Percentiles rank a stretch among this genome's conserved stretches.
phyloP scores from a whole-genome alignment of 2,329 filamentous ascomycete species.

The Beauveria sp. region DNA sequence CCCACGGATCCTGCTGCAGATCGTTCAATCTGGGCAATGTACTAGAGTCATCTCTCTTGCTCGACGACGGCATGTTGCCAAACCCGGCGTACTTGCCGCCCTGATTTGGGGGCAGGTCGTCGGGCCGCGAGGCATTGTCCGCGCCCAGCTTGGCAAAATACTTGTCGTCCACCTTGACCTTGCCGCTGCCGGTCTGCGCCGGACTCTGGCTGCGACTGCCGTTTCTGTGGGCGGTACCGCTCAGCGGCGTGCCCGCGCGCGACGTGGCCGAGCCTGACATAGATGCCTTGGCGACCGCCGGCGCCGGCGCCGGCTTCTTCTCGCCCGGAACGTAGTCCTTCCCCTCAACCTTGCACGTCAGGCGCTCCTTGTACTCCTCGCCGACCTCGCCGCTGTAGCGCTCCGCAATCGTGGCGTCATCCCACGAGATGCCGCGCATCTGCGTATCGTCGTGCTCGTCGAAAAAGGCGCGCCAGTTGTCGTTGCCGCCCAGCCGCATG shows the following conservation, averaged over 20 bases:
- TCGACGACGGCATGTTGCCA: constrained; percentile 62
- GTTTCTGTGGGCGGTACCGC: constrained; percentile 34
- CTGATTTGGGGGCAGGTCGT: constrained; percentile 72
- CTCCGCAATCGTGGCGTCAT: constrained; percentile 83
- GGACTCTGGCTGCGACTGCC: constrained; percentile 34
- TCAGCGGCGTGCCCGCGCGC: constrained; percentile 29
- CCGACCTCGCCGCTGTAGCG: constrained; percentile 83
- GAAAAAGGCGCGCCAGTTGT: constrained; percentile 81
- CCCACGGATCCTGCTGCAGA: constrained; percentile 83
- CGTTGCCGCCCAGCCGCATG: constrained; percentile 89
- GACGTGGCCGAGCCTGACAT: constrained; percentile 21
- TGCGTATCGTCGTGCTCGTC: constrained; percentile 61
- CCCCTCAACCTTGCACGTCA: constrained; percentile 82
- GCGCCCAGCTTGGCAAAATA: constrained; percentile 83
- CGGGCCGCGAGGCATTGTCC: constrained; percentile 71
- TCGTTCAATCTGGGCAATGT: constrained; percentile 69
- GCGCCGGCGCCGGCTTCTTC: constrained; percentile 38
- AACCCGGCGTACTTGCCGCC: constrained; percentile 92
- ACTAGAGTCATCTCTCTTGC: constrained; percentile 33
- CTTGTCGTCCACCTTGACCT: constrained; percentile 67
- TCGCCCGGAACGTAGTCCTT: constrained; percentile 73
- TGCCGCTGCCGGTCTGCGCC: constrained; percentile 28
- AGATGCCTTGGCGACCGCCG: constrained; percentile 17
- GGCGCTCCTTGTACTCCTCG: constrained; percentile 89
- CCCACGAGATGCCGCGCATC: constrained; percentile 64